Evolutionary conservation across 805 yeast species (phyloP), one percentile per base, ranked within the genome.

Genomic region (Kodamaea kakaduensis): DNA sequence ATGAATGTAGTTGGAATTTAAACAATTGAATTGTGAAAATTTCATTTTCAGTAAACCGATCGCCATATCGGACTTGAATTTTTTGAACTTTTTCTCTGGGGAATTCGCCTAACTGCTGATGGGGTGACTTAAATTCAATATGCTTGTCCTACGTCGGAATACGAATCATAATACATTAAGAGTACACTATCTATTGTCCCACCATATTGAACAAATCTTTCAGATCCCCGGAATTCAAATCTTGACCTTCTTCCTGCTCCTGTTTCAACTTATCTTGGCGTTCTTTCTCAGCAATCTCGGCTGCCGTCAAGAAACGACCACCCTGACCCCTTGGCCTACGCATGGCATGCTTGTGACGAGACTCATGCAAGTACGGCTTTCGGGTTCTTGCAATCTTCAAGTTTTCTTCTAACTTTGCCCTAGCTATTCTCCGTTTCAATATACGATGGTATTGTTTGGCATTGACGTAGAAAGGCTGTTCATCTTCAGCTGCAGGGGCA

Each of bases 291-390:
- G 72, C 72, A 31, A 67, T 67, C 45, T 67, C 73, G 5, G 96
- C 95, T 9, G 97, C 96, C 1, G 99, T 93, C 41, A 93, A 63
- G 48, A 93, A 93, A 42, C 99, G 71, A 5, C 99, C 99, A 20
- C 98, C 98, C 64, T 93, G 97, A 17, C 99, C 99, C 49, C 99
- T 77, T 10, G 98, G 97, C 57, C 99, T 76, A 55, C 97, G 75
- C 98, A 93, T 93, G 3, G 99, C 99, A 58, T 93, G 99, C 57
- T 93, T 90, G 58, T 93, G 99, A 50, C 99, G 74, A 13, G 96
- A 86, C 60, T 93, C 98, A 56, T 93, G 99, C 32, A 93, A 60
- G 59, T 94, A 90, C 9, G 97, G 97, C 55, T 83, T 82, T 50
- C 97, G 77, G 12, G 94, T 94, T 44, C 95, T 75, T 12, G 93